Evolutionary conservation across 495 filamentous ascomycete genomes (phyloP), one percentile per base, ranked within the genome.

Genomic region (Penicillium salamii): DNA sequence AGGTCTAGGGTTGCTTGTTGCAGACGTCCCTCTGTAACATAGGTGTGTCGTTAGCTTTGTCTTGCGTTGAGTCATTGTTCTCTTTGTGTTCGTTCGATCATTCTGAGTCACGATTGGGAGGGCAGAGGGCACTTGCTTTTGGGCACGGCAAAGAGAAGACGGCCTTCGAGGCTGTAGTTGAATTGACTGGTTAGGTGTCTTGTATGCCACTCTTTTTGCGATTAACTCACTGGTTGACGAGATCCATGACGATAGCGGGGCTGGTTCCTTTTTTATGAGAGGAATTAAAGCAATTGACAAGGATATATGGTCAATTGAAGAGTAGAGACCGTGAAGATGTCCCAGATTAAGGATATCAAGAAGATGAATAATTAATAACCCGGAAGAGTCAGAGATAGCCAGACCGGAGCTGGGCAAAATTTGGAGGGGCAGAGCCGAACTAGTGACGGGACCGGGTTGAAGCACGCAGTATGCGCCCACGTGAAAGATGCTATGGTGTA

Each of bases 91-190:
- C n/a, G n/a, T 15, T 1, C 32, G 7, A 45, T 3, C 19, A 23
- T 35, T 46, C 43, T 65, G 62, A 68, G 53, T 62, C 56, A 63
- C 50, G 46, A 34, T 13, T 32, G 52, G 37, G 44, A 49, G 48
- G n/a, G n/a, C n/a, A n/a, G n/a, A n/a, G n/a, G n/a, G 39, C 44
- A 83, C 88, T 68, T 74, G 90, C 91, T 98, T 75, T 98, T 98
- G 36, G 93, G 93, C 17, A 97, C 90, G 49, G 93, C 93, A 63
- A 98, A 97, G 51, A 98, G 81, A 38, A 97, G 83, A 57, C 92
- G 86, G 68, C 90, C 90, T 78, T 91, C 90, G 61, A 97, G 77
- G 77, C 72, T 69, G 50, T n/a, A 14, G 20, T 2, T 18, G 42
- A 40, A 26, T 58, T 40, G 41, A 14, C 38, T 60, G 40, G 52